Conservation (phyloP, 83 land plant species). For the Thuja plicata region DNA sequence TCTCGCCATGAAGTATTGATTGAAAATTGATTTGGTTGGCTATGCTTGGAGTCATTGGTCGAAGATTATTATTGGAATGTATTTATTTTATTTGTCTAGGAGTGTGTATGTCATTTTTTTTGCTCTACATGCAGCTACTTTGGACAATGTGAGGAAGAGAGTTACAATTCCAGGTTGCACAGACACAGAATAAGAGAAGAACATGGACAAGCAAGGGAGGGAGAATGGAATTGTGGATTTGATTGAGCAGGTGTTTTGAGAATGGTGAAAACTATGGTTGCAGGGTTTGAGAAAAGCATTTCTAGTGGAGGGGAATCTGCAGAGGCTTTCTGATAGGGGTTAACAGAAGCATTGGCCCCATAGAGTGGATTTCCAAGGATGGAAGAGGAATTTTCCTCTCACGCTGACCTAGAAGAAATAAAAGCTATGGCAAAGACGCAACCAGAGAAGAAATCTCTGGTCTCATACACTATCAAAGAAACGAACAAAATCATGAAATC, state of each 20-base stretch:
- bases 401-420: constrained; percentile 10
- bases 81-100: no score
- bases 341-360: neutral
- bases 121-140: no score
- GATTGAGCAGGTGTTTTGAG: neutral
- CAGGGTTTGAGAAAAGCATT: neutral
- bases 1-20: no score
- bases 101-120: no score
- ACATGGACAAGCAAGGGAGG: no score
- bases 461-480: constrained; percentile 48
- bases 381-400: constrained; percentile 10
- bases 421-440: constrained; percentile 44
- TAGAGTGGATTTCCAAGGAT: constrained; percentile 4
- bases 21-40: no score
- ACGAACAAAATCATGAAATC: constrained; percentile 51
- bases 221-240: neutral
- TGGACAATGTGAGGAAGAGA: no score
- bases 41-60: no score
- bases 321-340: neutral
- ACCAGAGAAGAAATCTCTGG: constrained; percentile 38
- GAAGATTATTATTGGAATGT: no score
- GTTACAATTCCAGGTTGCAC: no score
- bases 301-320: neutral
- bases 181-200: no score
- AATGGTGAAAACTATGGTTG: neutral